phyloP scores from a whole-genome alignment of 2,329 filamentous ascomycete species.

The Metarhizium anisopliae region DNA sequence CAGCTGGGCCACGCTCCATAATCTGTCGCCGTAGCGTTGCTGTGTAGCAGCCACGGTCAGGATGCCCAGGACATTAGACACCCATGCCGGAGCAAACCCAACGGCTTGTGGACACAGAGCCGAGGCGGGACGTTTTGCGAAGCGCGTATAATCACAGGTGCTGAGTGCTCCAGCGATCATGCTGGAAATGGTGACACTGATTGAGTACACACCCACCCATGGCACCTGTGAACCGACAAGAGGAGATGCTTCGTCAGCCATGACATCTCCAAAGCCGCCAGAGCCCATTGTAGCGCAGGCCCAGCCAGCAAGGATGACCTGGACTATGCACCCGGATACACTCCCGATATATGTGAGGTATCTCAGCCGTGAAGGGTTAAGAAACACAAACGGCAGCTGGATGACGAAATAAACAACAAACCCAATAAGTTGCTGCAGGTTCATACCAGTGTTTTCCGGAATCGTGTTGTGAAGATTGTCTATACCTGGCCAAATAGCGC shows the following conservation, averaged over 20 bases:
- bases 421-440: slow-evolving; percentile 19
- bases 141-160: slow-evolving; percentile 3
- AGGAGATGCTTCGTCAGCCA: neutral
- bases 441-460: slow-evolving; percentile 13
- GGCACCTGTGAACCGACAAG: neutral
- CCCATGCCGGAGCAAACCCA: neutral
- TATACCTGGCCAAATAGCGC: slow-evolving; percentile 18
- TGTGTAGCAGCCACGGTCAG: slow-evolving; percentile 5
- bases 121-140: neutral
- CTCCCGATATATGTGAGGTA: slow-evolving; percentile 19
- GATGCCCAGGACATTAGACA: slow-evolving; percentile 1
- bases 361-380: slow-evolving; percentile 31
- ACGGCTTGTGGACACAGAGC: slow-evolving; percentile 1
- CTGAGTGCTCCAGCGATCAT: neutral
- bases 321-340: slow-evolving; percentile 18
- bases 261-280: slow-evolving; percentile 13
- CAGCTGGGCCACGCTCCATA: slow-evolving; percentile 3
- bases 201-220: slow-evolving; percentile 1
- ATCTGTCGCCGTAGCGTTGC: slow-evolving; percentile 1
- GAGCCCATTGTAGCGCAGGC: slow-evolving; percentile 22
- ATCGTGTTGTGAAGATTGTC: slow-evolving; percentile 15
- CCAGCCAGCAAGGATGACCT: slow-evolving; percentile 27
- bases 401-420: slow-evolving; percentile 19
- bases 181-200: neutral
- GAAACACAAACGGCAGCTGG: slow-evolving; percentile 30